A percentile compares a stretch with the other conserved stretches of the same genome.
These are phyloP conservation scores for Helianthus annuus DNA, from an alignment of 129 eudicot species.

Conservation along the genomic window HanXRQr2.0-SUNRISE NC_035441.2:161793443-161793942, in stretches of 20 bases:
- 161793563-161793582: conserved; percentile 94
- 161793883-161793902: background rate
- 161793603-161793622: conserved; percentile 91
- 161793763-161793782: background rate
- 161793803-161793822: conserved; percentile 7
- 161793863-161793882: conserved; percentile 44
- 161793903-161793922: conserved; percentile 1
- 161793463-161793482: background rate
- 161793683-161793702: conserved; percentile 95
- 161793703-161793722: conserved; percentile 66
- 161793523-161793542: background rate
- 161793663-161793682: conserved; percentile 92
- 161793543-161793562: conserved; percentile 52
- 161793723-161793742: background rate
- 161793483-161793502: background rate
- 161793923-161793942: conserved; percentile 37
- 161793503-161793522: background rate
- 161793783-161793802: conserved; percentile 1
- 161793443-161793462: conserved; percentile 90
- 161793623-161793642: conserved; percentile 90
- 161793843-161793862: conserved; percentile 60
- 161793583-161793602: conserved; percentile 80
- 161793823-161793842: conserved; percentile 43
- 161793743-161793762: background rate
- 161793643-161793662: conserved; percentile 92